Base-by-base conservation (phyloP, 148 eudicot genomes). In the Tetragonia tetragonoides region DNA sequence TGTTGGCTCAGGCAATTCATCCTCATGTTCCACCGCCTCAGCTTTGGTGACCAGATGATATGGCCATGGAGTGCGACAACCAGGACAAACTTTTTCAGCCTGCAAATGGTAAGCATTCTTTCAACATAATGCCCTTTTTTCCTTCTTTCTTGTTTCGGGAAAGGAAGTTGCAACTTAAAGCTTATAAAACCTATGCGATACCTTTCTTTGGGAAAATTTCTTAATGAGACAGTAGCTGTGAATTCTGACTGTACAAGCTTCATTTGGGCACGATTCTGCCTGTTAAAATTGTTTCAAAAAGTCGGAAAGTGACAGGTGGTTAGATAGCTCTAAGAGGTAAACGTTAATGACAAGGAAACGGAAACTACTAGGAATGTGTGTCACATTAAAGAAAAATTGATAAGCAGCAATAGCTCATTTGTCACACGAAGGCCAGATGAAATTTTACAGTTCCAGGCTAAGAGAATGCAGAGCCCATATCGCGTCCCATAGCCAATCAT, bases 151-250 rank as follows among this genome's bases (percentile, higher is more conserved):
- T 49, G 10, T 49, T 49, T 49, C 0, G 14, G 53, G 53, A 14
- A 49, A 49, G 53, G 53, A 49, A 49, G 53, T 49, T 44, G 47
- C 63, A 60, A 23, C 63, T 9, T 23, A 18, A 24, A 42, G 18
- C 41, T 21, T 39, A 44, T 7, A 41, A n/a, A n/a, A 3, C 24
- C 1, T 5, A 66, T 65, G 60, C 17, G 21, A 38, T 82, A 86
- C 98, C 95, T 76, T 87, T 79, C 79, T 82, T 80, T 84, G 90
- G n/a, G 95, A 90, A 79, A 88, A 95, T 82, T 91, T 95, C 88
- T 87, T 84, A 28, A 86, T 66, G 37, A 91, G 86, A 78, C 99
- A 93, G 79, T 93, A 93, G 53, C 75, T 74, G 81, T 95, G 99
- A 66, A 95, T 85, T 47, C 97, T 86, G 63, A 88, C 86, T 17